phyloP scores from a whole-genome alignment of 2,329 filamentous ascomycete species.

The Chaetothyriales sp. region DNA sequence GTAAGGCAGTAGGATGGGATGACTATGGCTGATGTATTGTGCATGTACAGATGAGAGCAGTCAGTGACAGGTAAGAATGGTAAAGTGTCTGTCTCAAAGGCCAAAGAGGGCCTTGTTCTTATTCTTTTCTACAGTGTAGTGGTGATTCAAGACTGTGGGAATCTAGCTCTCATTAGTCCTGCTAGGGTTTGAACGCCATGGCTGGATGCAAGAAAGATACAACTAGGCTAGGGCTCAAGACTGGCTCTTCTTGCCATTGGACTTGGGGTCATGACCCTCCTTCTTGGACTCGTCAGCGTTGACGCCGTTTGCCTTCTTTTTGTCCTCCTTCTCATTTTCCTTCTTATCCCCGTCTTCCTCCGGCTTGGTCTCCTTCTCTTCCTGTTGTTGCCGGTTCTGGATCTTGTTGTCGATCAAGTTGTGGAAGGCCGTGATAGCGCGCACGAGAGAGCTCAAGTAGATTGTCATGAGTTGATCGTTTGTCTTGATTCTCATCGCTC shows the following conservation, averaged over 20 bases:
- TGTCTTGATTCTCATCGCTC: slow-evolving; percentile 96
- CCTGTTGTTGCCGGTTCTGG: slow-evolving; percentile 91
- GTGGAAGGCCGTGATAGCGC: slow-evolving; percentile 96
- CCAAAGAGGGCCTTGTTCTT: neutral
- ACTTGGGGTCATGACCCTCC: slow-evolving; percentile 42
- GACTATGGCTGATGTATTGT: slow-evolving; percentile 17
- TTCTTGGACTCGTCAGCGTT: slow-evolving; percentile 40
- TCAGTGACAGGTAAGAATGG: too few relatives aligned
- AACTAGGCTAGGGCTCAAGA: slow-evolving; percentile 2
- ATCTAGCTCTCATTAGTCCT: neutral
- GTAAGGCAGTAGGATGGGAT: slow-evolving; percentile 42
- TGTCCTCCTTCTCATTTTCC: slow-evolving; percentile 39
- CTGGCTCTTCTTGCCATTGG: slow-evolving; percentile 42
- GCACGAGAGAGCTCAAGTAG: slow-evolving; percentile 89
- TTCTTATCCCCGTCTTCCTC: slow-evolving; percentile 48
- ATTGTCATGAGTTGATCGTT: slow-evolving; percentile 99
- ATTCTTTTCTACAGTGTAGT: neutral
- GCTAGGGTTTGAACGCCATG: neutral
- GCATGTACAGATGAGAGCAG: neutral
- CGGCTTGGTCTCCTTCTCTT: slow-evolving; percentile 79
- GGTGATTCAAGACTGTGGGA: neutral
- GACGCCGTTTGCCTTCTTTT: slow-evolving; percentile 39
- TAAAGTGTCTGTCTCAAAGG: neutral
- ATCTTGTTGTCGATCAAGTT: slow-evolving; percentile 99
- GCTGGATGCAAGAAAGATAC: neutral